phyloP scores from a whole-genome alignment of 768 basidiomycete genomes.

The Lactifluus volemus region DNA sequence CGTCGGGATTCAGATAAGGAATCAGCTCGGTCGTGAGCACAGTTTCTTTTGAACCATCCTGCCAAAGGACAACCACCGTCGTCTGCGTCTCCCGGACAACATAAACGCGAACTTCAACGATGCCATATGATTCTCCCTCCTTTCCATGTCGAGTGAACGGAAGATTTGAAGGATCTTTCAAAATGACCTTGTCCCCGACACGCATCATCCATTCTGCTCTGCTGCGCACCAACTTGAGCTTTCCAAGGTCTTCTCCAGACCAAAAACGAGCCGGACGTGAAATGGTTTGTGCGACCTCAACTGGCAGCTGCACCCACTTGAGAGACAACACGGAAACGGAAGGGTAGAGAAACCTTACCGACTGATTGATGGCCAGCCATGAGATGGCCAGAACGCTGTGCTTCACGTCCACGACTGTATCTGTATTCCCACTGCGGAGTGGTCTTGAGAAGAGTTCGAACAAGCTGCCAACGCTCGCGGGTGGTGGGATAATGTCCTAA shows the following conservation, averaged over 20 bases:
- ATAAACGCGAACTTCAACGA: conserved; percentile 47
- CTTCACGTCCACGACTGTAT: conserved; percentile 62
- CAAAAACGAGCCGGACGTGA: conserved; percentile 70
- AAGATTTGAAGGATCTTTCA: conserved; percentile 42
- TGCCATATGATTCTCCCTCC: conserved; percentile 35
- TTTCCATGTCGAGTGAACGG: conserved; percentile 56
- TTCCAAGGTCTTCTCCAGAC: conserved; percentile 52
- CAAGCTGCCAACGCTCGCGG: conserved; percentile 37
- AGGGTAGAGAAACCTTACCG: conserved; percentile 35
- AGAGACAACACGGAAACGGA: background rate
- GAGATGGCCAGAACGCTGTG: conserved; percentile 74
- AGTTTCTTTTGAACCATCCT: conserved; percentile 66
- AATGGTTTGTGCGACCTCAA: conserved; percentile 42
- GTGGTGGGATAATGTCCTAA: conserved; percentile 61
- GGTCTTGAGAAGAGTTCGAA: conserved; percentile 39
- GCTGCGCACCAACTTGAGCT: conserved; percentile 55
- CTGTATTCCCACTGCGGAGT: conserved; percentile 35
- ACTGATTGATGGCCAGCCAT: conserved; percentile 86
- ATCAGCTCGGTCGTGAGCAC: conserved; percentile 57
- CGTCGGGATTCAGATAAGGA: conserved; percentile 81
- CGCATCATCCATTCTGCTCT: conserved; percentile 56
- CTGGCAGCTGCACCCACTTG: conserved; percentile 44
- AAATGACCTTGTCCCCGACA: conserved; percentile 61
- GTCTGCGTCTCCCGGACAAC: conserved; percentile 66
- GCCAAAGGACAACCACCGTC: conserved; percentile 73